Conservation (phyloP, 2,329 filamentous ascomycete species). For the Coniosporium tulheliwenetii region DNA sequence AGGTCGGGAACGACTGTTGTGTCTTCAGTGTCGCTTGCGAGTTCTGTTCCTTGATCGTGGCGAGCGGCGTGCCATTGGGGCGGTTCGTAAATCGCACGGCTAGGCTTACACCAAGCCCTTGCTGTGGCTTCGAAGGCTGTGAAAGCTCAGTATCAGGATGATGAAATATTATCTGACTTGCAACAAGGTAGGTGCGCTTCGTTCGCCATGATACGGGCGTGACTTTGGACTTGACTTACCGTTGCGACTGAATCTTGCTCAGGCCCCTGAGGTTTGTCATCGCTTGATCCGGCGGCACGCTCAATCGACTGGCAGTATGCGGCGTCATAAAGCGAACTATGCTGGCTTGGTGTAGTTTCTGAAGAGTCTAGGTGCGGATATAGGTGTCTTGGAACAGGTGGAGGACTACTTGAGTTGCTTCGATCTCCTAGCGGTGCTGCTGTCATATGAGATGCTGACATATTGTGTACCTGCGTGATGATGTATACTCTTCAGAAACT, state of each 20-base stretch:
- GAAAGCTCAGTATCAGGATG: no score
- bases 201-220: neutral
- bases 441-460: no score
- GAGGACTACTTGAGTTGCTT: neutral
- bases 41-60: conserved; percentile 26
- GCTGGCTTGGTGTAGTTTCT: conserved; percentile 3
- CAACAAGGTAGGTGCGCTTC: neutral
- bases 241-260: neutral
- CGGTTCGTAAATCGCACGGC: conserved; percentile 10
- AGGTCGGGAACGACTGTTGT: conserved; percentile 10
- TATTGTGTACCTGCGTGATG: no score
- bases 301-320: neutral
- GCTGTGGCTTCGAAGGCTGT: no score
- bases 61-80: conserved; percentile 21
- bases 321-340: conserved; percentile 11
- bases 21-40: conserved; percentile 25
- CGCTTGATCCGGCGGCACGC: neutral
- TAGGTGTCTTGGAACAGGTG: neutral
- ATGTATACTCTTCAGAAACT: no score
- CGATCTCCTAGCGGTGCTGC: neutral
- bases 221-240: neutral
- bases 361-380: conserved; percentile 3
- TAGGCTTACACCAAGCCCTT: neutral
- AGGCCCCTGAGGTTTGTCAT: neutral
- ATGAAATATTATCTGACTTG: neutral